Evolutionary conservation across 2,329 filamentous ascomycete species (phyloP).

Genomic region (Ceratocystis diversiconidia): DNA sequence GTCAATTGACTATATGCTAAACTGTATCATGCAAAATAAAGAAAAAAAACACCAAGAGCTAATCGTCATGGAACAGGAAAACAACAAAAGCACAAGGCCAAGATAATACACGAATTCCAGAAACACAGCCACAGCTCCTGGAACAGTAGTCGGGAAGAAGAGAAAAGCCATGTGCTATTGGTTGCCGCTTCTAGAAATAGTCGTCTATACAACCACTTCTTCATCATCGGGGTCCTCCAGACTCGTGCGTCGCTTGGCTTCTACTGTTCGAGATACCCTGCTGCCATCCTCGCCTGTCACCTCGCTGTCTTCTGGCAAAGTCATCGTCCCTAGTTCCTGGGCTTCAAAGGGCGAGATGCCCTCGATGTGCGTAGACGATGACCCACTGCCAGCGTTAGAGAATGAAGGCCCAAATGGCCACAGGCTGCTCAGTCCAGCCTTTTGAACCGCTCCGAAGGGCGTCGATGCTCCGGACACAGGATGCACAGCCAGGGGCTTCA

Average conservation of each 20-base stretch:
- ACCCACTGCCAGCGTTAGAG: slow-evolving; percentile 1
- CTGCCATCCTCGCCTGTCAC: slow-evolving; percentile 28
- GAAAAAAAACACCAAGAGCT: no score
- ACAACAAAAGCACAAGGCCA: no score
- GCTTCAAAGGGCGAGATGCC: slow-evolving; percentile 20
- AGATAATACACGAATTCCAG: no score
- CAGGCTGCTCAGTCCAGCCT: slow-evolving; percentile 35
- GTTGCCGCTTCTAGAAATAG: background rate
- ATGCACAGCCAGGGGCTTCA: slow-evolving; percentile 42
- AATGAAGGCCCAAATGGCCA: slow-evolving; percentile 39
- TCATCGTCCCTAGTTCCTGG: slow-evolving; percentile 19
- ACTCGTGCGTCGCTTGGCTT: slow-evolving; percentile 41
- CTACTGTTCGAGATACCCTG: slow-evolving; percentile 33
- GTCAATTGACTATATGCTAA: no score
- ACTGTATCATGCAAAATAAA: no score
- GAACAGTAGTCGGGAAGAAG: no score
- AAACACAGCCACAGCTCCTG: no score
- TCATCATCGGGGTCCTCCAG: slow-evolving; percentile 44
- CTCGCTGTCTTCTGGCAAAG: slow-evolving; percentile 22
- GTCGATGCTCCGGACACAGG: slow-evolving; percentile 28
- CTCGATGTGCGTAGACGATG: slow-evolving; percentile 9
- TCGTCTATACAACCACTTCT: slow-evolving; percentile 29
- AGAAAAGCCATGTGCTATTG: no score
- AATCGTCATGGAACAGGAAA: no score
- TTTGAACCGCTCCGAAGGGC: slow-evolving; percentile 19